Base-by-base conservation (phyloP, 2,329 filamentous ascomycete genomes). In the Alternaria angustiovoidea region DNA sequence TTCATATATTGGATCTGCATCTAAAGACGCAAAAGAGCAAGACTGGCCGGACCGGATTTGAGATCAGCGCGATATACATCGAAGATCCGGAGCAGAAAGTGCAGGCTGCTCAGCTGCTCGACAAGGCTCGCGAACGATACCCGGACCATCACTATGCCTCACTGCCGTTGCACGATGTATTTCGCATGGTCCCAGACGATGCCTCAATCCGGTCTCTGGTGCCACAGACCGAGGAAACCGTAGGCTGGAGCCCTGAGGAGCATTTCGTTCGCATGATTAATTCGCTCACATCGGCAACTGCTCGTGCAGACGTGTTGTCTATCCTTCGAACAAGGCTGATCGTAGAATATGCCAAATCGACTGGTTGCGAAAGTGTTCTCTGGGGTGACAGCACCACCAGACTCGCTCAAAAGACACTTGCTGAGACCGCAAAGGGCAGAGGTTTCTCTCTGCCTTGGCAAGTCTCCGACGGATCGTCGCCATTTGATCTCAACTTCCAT, bases 401-500 rank as follows among this genome's bases (percentile, higher is more conserved):
- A 16, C 87, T 99, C 30, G 94, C 95, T 4, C 92, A 94, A 67
- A 89, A 92, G 71, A 92, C 93, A 0, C 86, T 99, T 14, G 85
- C 92, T 7, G 92, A 95, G 79, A 93, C 94, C 2, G 93, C 94
- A 24, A 97, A 97, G 79, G 95, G 95, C 1, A 87, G 94, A 49
- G 95, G 94, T 1, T 93, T 90, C 67, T 88, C 91, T 5, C 81
- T 98, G 20, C 92, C 94, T 1, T 94, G 90, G 88, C 87, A 91
- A 68, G 87, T 94, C 16, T 88, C 89, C 51, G 95, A 98, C 75
- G 93, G 93, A 5, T 79, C 83, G 47, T 85, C 86, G 9, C 84
- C 85, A 1, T 83, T 83, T 70, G 86, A 84, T 18, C 69, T 88
- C 34, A 77, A 81, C 54, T 87, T 96, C 66, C 90, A 92, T 79